Base-by-base conservation (phyloP, 2,329 filamentous ascomycete species). In the Penicillium brasilianum region DNA sequence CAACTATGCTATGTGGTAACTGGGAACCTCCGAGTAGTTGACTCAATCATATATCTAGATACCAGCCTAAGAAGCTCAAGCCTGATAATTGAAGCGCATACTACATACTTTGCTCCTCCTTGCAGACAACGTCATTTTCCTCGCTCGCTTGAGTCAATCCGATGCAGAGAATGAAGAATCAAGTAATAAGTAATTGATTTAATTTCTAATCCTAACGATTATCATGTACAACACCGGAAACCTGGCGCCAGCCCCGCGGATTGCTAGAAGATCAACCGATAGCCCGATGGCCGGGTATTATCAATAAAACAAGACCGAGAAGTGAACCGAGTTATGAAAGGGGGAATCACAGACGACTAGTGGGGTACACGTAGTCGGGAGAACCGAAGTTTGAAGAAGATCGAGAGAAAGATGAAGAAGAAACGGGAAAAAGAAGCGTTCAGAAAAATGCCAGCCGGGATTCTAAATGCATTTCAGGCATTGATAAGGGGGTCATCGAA, bases 291-390 rank as follows among this genome's bases (percentile, higher is more conserved):
- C 25, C 37, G 69, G 73, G 71, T 74, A 76, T 74, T 72, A 70
- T 71, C 67, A 74, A 69, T 71, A 71, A 74, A 64, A 74, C 70
- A 73, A 66, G 64, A 68, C 69, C 66, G 67, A 73, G 69, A 72
- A 72, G 57, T 54, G 55, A 71, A 67, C 14, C 61, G 63, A 28
- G 6, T 58, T 9, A 32, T 20, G 46, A 60, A 48, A 9, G 25
- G 55, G 25, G 51, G 58, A 61, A 58, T 60, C 58, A 63, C 3
- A 55, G 43, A 30, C 44, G 54, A 55, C 46, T 53, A 53, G 51
- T 63, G 57, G 62, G 43, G 64, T 69, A 68, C 67, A 72, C 59
- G 61, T 64, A 62, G 58, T 64, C 49, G 65, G 59, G 63, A 65
- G 54, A 58, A 62, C 55, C n/a, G 37, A 61, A 58, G 14, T 41